Base-by-base conservation (phyloP, 1,284 basidiomycete species). In the Cutaneotrichosporon mucoides region DNA sequence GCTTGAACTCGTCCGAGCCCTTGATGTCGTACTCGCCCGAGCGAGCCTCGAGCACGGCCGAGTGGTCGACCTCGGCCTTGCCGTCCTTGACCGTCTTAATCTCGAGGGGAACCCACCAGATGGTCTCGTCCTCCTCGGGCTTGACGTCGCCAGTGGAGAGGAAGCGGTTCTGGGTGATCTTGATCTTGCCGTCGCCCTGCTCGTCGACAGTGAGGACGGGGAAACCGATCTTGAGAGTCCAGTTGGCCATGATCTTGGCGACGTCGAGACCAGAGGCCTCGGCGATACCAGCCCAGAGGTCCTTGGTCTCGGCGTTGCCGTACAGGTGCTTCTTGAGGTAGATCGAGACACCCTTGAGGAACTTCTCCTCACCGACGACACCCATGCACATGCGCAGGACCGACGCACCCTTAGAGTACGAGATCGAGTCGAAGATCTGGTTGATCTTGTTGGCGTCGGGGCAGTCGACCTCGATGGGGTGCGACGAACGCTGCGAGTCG, bases 401-500 rank as follows among this genome's bases (percentile, higher is more conserved):
- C 84, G 69, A 65, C 41, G 86, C 91, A 46, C 89, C 91, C 79
- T 95, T 94, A 24, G 87, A 86, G 75, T 92, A 93, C 6, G 88
- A 91, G 59, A 93, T 81, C 6, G 84, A 82, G 72, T 94, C 92
- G 73, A 94, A 93, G 57, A 94, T 92, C 81, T 92, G 88, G 73
- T 88, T 88, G 68, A 93, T 89, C 73, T 89, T 85, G 71, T 89
- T 88, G 11, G 90, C 88, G 73, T 94, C 89, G 0, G 90, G 89
- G 70, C 89, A 92, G 8, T 88, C 88, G 16, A 97, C 91, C 78
- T 99, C 92, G 70, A 99, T 92, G 1, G 94, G 90, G 77, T 99
- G 95, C 37, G 91, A 94, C 12, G 92, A 95, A 12, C 89, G 81
- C 76, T 94, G 92, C 9, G 90, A 85, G 72, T 99, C 95, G 57